Conservation (phyloP, 495 filamentous ascomycete genomes). For the Aspergillus funiculosus region DNA sequence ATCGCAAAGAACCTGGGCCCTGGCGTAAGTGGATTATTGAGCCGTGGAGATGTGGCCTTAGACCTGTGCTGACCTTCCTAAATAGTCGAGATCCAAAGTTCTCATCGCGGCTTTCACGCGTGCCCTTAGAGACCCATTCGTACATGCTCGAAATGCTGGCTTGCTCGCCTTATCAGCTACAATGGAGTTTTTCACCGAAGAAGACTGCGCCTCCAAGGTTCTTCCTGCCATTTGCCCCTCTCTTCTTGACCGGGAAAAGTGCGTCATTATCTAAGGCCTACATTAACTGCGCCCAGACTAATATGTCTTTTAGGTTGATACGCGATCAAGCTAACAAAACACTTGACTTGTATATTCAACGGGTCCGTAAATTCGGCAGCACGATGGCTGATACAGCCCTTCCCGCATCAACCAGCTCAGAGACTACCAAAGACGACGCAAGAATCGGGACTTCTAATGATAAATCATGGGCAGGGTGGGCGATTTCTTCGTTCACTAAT, state of each 20-base stretch:
- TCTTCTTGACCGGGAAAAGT: conserved; percentile 85
- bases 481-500: conserved; percentile 97
- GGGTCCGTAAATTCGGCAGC: conserved; percentile 68
- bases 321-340: conserved; percentile 90
- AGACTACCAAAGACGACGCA: conserved; percentile 40
- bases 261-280: conserved; percentile 11
- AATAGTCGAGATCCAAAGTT: conserved; percentile 75
- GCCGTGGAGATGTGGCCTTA: not conserved
- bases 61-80: conserved; percentile 19
- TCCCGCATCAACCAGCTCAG: conserved; percentile 37
- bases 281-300: not conserved
- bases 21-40: conserved; percentile 41
- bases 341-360: conserved; percentile 80
- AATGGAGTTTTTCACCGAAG: conserved; percentile 77
- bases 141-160: conserved; percentile 85
- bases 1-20: conserved; percentile 83
- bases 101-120: conserved; percentile 86
- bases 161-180: conserved; percentile 82
- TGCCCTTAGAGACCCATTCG: conserved; percentile 85
- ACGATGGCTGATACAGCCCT: conserved; percentile 77
- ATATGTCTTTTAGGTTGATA: conserved; percentile 48
- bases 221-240: conserved; percentile 77
- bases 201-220: conserved; percentile 80
- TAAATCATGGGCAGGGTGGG: conserved; percentile 89
- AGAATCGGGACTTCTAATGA: conserved; percentile 74